A percentile compares a stretch with the other conserved stretches of the same genome.
Conservation (phyloP, 352 stramenopile species). For the Aphanomyces cochlioides region DNA sequence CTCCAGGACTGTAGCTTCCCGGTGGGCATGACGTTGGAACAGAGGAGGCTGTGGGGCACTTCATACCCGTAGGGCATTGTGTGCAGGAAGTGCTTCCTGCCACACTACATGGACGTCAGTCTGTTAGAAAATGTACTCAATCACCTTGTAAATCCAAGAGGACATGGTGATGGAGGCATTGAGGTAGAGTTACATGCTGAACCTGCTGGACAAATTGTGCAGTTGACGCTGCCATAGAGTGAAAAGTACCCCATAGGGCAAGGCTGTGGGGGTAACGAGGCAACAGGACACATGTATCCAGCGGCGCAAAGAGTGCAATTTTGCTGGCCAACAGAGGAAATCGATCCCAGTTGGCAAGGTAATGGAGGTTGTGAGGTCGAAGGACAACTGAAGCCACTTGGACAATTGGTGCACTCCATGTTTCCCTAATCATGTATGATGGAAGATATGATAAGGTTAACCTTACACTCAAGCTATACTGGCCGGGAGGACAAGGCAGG, state of each 20-base stretch:
- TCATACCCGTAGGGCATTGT: constrained; percentile 47
- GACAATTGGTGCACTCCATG: constrained; percentile 44
- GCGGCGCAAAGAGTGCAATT: constrained; percentile 46
- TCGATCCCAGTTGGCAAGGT: constrained; percentile 40
- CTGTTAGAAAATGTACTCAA: constrained; percentile 37
- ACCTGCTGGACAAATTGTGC: constrained; percentile 44
- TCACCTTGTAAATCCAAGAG: constrained; percentile 37
- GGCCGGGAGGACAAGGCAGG: constrained; percentile 42
- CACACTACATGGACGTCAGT: constrained; percentile 38
- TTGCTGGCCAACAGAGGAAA: constrained; percentile 40
- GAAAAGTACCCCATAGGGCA: constrained; percentile 46
- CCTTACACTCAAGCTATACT: constrained; percentile 45
- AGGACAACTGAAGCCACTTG: constrained; percentile 47
- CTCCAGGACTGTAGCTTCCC: constrained; percentile 47
- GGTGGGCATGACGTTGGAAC: constrained; percentile 38
- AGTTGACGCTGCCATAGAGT: constrained; percentile 45
- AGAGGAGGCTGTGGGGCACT: constrained; percentile 43
- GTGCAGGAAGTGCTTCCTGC: constrained; percentile 42
- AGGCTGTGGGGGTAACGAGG: constrained; percentile 31
- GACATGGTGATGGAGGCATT: constrained; percentile 39
- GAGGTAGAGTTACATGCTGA: constrained; percentile 44
- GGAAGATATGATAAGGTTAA: not conserved
- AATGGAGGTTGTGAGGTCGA: constrained; percentile 34
- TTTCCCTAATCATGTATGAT: constrained; percentile 1
- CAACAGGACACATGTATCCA: constrained; percentile 42